Conservation (phyloP, 345 rosid genomes). For the Microthlaspi erraticum region DNA sequence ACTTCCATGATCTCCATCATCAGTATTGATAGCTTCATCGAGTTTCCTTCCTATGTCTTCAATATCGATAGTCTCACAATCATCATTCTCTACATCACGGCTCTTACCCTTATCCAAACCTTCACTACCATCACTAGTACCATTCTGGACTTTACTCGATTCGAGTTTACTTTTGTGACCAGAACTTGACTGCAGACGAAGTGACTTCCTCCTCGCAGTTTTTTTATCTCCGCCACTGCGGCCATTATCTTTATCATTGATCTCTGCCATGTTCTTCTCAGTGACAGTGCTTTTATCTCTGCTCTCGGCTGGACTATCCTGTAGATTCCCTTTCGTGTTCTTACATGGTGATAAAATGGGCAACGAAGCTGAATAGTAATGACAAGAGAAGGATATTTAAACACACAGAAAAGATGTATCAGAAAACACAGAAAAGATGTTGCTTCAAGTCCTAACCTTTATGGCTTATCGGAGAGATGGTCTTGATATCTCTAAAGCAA, state of each 20-base stretch:
- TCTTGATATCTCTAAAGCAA: slow-evolving; percentile 32
- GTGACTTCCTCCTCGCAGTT: slow-evolving; percentile 17
- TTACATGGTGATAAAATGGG: slow-evolving; percentile 38
- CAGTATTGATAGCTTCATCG: neutral
- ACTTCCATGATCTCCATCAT: slow-evolving; percentile 15
- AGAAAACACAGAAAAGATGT: slow-evolving; percentile 10
- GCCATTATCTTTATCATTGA: neutral
- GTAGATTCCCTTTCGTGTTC: neutral
- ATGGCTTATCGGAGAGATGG: slow-evolving; percentile 7
- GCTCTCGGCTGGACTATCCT: slow-evolving; percentile 14
- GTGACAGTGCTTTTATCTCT: slow-evolving; percentile 13
- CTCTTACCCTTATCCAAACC: slow-evolving; percentile 10
- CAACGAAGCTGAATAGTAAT: slow-evolving; percentile 31
- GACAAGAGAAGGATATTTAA: neutral
- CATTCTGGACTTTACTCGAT: neutral
- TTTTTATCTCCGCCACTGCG: neutral
- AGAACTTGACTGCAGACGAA: slow-evolving; percentile 16
- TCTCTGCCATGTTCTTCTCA: neutral
- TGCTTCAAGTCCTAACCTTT: slow-evolving; percentile 38
- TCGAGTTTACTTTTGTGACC: neutral
- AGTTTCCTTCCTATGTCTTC: slow-evolving; percentile 1
- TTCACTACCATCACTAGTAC: slow-evolving; percentile 6
- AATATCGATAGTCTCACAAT: slow-evolving; percentile 3
- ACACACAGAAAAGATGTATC: slow-evolving; percentile 6
- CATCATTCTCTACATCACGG: slow-evolving; percentile 8